These are phyloP conservation scores for Yamadazyma blattariae DNA, from an alignment of 1,139 yeast species.

Conservation along the genomic window DNA sequence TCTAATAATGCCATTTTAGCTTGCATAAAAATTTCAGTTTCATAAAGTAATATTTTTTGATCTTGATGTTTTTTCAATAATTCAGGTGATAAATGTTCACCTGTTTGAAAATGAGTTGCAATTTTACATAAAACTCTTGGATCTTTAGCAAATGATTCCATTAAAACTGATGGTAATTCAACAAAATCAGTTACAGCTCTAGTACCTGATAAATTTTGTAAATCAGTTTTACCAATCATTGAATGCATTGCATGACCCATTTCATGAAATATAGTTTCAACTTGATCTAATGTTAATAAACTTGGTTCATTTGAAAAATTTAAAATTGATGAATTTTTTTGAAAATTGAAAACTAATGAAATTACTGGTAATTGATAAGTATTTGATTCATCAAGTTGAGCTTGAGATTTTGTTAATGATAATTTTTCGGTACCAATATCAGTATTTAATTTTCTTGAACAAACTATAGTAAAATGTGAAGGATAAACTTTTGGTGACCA, in stretches of 20 bases:
- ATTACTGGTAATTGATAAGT: slow-evolving; percentile 84
- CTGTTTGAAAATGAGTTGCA: slow-evolving; percentile 73
- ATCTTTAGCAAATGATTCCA: slow-evolving; percentile 90
- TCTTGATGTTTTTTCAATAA: slow-evolving; percentile 50
- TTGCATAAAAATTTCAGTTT: slow-evolving; percentile 82
- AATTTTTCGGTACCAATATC: slow-evolving; percentile 27
- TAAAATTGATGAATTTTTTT: slow-evolving; percentile 22
- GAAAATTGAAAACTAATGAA: slow-evolving; percentile 83
- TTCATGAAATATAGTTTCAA: slow-evolving; percentile 93
- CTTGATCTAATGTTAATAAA: slow-evolving; percentile 69
- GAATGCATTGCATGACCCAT: slow-evolving; percentile 99
- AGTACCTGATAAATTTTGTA: slow-evolving; percentile 93
- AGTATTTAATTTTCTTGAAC: slow-evolving; percentile 60
- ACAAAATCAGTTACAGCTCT: slow-evolving; percentile 96
- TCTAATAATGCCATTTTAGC: slow-evolving; percentile 88
- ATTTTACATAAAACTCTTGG: slow-evolving; percentile 70
- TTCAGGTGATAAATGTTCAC: slow-evolving; percentile 53
- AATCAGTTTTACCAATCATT: slow-evolving; percentile 85
- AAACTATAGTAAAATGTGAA: slow-evolving; percentile 96
- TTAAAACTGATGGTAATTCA: slow-evolving; percentile 89
- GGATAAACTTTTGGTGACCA: slow-evolving; percentile 58
- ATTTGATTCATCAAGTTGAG: slow-evolving; percentile 52
- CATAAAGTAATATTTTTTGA: slow-evolving; percentile 53
- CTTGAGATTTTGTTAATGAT: slow-evolving; percentile 31
- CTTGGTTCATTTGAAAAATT: slow-evolving; percentile 27